A percentile compares a stretch with the other conserved stretches of the same genome.
These are phyloP conservation scores for Capsicum pubescens DNA, from an alignment of 257 asterid genomes.

Conservation along the genomic window DNA sequence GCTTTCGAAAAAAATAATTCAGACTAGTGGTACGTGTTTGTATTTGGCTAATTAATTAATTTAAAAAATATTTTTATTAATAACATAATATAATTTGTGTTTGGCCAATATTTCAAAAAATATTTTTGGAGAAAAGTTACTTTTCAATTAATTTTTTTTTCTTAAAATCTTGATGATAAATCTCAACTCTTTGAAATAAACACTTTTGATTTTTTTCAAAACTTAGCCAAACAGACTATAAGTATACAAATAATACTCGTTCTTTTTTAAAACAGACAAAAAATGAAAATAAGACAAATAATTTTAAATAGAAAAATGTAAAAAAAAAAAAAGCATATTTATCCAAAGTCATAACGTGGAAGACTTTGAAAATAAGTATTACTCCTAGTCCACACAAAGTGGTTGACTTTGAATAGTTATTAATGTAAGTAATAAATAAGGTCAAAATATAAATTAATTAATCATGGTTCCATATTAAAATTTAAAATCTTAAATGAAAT, in stretches of 20 bases:
- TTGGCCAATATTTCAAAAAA: neutral
- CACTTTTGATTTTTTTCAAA: neutral
- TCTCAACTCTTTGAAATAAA: neutral
- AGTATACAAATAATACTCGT: neutral
- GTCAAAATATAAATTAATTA: neutral
- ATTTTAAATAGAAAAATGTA: neutral
- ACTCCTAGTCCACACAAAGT: neutral
- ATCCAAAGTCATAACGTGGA: neutral
- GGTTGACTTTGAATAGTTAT: neutral
- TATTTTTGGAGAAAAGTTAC: too few species aligned
- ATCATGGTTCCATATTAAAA: neutral
- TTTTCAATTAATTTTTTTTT: neutral
- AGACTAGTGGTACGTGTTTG: neutral
- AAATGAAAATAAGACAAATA: neutral
- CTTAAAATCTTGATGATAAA: neutral
- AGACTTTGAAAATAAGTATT: neutral
- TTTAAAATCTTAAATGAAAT: neutral
- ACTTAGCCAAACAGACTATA: neutral
- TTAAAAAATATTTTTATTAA: neutral
- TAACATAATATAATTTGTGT: neutral
- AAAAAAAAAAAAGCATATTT: too few species aligned
- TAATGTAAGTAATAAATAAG: neutral
- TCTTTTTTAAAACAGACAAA: neutral
- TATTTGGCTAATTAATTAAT: neutral
- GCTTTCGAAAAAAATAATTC: neutral